These are phyloP conservation scores for Rhodamnia rubescens DNA, from an alignment of 345 rosid genomes.

Conservation along the genomic window DNA sequence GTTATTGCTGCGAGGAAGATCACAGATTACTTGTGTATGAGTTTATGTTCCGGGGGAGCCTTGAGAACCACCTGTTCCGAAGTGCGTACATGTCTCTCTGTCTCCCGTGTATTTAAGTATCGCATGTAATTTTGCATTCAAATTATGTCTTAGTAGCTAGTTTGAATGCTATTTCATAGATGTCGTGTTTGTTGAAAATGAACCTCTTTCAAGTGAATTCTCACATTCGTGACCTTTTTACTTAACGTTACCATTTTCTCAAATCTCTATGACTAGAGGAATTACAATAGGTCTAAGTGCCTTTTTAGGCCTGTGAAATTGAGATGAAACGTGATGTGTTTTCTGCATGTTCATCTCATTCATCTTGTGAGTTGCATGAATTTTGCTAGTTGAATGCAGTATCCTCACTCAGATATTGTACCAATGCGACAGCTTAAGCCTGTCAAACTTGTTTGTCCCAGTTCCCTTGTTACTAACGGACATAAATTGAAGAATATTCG, in stretches of 20 bases:
- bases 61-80: conserved; percentile 92
- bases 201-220: not conserved
- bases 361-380: not conserved
- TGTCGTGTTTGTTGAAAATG: not conserved
- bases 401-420: not conserved
- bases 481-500: not conserved
- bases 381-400: not conserved
- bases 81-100: conserved; percentile 30
- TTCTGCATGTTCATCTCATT: not conserved
- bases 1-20: conserved; percentile 91
- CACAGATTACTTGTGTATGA: conserved; percentile 86
- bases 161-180: not conserved
- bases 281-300: not conserved
- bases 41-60: conserved; percentile 95
- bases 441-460: not conserved
- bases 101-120: not conserved
- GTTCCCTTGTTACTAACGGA: not conserved
- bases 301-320: not conserved
- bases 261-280: not conserved
- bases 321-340: not conserved
- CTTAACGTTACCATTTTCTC: not conserved
- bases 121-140: not conserved
- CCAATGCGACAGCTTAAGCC: not conserved
- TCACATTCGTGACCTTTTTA: not conserved
- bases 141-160: not conserved